Evolutionary conservation across 306 rosid genomes (phyloP), one percentile per base, ranked within the genome.

Genomic region (Amphicarpaea edgeworthii): DNA sequence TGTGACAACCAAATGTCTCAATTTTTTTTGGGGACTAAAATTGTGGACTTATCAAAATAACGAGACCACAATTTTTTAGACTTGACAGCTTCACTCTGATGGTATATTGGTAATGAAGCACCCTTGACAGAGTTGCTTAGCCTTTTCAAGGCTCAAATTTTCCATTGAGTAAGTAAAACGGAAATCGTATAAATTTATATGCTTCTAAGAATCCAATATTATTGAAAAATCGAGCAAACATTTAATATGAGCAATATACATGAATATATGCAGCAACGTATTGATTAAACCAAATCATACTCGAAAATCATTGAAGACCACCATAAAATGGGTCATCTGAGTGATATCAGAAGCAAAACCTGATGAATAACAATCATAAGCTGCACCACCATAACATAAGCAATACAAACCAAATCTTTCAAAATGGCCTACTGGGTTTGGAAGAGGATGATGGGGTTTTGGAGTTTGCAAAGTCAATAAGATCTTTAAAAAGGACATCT

Each of bases 401-500:
- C 51, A 77, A 80, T 62, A 66, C 59, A 60, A 74, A 38, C 81
- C 28, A 43, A 24, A 20, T 26, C 17, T 19, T 76, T 93, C 90
- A 90, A 78, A 78, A 88, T 62, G 93, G 85, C 79, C 88, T 85
- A 77, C 88, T 93, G 54, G 92, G 83, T 15, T 85, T 89, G 8
- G 98, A 79, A 54, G 97, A 73, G 6, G 93, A 87, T 41, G 98
- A 86, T 41, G 98, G 85, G 34, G 97, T 90, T 71, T 91, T 88
- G 34, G 97, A 84, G 83, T 90, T 96, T 5, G 96, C 97, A 71
- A 89, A 89, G 81, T 92, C 99, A 78, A 92, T 87, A 0, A 90
- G 91, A 81, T 92, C 93, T 66, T 90, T 90, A 86, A 96, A 92
- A 16, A 89, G 90, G 21, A 77, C 97, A 77, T 92, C 97, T 77